Percentiles rank a stretch among this genome's conserved stretches.
Conservation (phyloP, 805 yeast species). For the Yarrowia sp. region DNA sequence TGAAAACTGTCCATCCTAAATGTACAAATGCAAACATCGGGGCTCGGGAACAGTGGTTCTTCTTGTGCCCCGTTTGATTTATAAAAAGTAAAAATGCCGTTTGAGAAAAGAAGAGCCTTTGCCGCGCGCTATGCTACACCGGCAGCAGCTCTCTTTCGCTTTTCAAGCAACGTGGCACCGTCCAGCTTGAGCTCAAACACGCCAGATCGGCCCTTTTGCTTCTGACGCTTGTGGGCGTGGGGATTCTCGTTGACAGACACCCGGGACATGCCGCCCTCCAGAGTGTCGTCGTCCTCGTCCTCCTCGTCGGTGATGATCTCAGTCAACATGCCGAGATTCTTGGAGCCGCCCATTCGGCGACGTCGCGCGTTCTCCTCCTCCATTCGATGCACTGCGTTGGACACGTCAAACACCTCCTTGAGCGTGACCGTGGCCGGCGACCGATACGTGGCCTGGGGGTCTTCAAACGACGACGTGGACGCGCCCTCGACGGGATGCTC, state of each 20-base stretch:
- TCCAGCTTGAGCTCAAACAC: constrained; percentile 58
- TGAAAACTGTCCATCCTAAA: neutral
- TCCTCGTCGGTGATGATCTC: constrained; percentile 37
- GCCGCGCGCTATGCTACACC: neutral
- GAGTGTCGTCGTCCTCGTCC: constrained; percentile 32
- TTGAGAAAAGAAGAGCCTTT: neutral
- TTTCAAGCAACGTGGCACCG: constrained; percentile 59
- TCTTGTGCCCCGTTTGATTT: neutral
- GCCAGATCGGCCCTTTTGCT: constrained; percentile 29
- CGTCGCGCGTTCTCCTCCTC: constrained; percentile 56
- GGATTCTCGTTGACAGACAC: constrained; percentile 27
- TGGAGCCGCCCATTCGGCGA: constrained; percentile 29
- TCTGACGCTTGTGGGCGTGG: constrained; percentile 26
- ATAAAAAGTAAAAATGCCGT: neutral
- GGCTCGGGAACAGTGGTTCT: neutral
- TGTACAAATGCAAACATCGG: neutral
- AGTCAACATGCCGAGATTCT: constrained; percentile 27
- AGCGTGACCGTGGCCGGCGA: constrained; percentile 67
- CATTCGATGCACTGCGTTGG: constrained; percentile 79
- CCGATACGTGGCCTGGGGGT: constrained; percentile 28
- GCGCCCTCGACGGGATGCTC: constrained; percentile 10
- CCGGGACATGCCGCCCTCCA: constrained; percentile 28
- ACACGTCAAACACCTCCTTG: constrained; percentile 81
- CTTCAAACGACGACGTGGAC: constrained; percentile 25
- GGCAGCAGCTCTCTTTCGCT: constrained; percentile 40